Base-by-base conservation (phyloP, 192 early-diverging fungal genomes). In the Podila epigama region DNA sequence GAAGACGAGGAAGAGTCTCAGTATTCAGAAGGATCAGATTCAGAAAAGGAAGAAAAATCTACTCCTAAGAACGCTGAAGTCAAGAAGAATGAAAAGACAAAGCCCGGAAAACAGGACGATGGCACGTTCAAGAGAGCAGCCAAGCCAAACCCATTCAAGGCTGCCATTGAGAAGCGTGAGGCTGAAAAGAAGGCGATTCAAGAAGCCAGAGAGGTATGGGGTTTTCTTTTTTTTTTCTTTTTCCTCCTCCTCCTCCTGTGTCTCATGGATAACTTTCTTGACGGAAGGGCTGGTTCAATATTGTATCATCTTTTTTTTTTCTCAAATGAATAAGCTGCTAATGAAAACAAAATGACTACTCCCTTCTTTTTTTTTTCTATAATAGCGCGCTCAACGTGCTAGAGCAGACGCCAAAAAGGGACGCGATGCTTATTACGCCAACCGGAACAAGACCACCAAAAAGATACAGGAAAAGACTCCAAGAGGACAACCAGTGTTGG, bases 171-270 rank as follows among this genome's bases (percentile, higher is more conserved):
- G 50, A 77, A 77, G 61, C 73, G 73, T 44, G 73, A 77, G 51
- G 66, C 66, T 7, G 73, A 77, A 56, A 77, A 68, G 61, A 77
- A 77, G 73, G 73, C 73, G 16, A 68, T 77, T 16, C 73, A 77
- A 56, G 73, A 68, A 2, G 73, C 65, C 9, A 65, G 73, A 34
- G 73, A 77, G 18, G 73, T 77, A 40, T 29, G 65, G 62, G 10
- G n/a, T 52, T 3, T 20, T 5, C 3, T 5, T 5, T 27, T 60
- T 41, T 11, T 39, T 39, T 22, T 40, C 13, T 13, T 20, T 12
- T 37, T 13, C 51, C 8, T 54, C 15, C 8, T 51, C 31, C 22
- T 35, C 32, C 22, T 36, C 25, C 29, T 31, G 39, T 25, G n/a
- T 18, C 16, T 29, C 53, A 31, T 8, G 16, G 8, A 13, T 32